phyloP scores from a whole-genome alignment of 306 rosid genomes.

The Acacia melanoxylon region DNA sequence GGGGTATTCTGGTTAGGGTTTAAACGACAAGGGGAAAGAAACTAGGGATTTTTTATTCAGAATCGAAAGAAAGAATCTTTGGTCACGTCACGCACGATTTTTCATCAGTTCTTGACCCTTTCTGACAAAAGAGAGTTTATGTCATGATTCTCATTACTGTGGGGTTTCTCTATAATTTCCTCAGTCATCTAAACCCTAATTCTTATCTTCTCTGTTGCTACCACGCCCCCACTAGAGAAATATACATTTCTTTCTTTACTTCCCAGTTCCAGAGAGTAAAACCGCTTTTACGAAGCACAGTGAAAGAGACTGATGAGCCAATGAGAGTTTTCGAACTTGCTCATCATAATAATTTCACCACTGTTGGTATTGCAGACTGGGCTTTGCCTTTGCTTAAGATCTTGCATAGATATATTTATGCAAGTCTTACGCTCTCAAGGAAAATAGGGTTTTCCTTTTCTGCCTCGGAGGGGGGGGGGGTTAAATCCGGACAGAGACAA shows the following conservation, averaged over 20 bases:
- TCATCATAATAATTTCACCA: slow-evolving; percentile 44
- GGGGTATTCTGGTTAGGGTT: slow-evolving; percentile 63
- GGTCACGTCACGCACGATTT: slow-evolving; percentile 81
- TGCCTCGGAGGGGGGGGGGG: slow-evolving; percentile 19
- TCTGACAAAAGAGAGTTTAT: slow-evolving; percentile 69
- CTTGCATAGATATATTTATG: slow-evolving; percentile 56
- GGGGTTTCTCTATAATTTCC: slow-evolving; percentile 35
- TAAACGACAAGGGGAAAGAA: neutral
- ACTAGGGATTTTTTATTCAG: neutral
- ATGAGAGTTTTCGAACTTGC: slow-evolving; percentile 32
- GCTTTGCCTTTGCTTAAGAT: slow-evolving; percentile 51
- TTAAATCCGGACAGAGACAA: slow-evolving; percentile 6
- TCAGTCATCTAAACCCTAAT: slow-evolving; percentile 50
- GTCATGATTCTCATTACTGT: slow-evolving; percentile 56
- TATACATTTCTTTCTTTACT: neutral
- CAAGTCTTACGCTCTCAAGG: slow-evolving; percentile 31
- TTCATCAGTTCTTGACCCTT: slow-evolving; percentile 60
- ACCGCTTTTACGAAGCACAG: slow-evolving; percentile 30
- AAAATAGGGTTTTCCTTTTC: slow-evolving; percentile 9
- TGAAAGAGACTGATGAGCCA: slow-evolving; percentile 48
- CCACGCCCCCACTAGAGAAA: neutral
- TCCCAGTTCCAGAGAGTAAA: slow-evolving; percentile 22
- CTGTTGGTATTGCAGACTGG: slow-evolving; percentile 42
- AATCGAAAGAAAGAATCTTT: slow-evolving; percentile 55
- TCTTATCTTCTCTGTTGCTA: slow-evolving; percentile 23